These are phyloP conservation scores for Lentinula guzmanii DNA, from an alignment of 768 basidiomycete species.

Conservation along the genomic window DNA sequence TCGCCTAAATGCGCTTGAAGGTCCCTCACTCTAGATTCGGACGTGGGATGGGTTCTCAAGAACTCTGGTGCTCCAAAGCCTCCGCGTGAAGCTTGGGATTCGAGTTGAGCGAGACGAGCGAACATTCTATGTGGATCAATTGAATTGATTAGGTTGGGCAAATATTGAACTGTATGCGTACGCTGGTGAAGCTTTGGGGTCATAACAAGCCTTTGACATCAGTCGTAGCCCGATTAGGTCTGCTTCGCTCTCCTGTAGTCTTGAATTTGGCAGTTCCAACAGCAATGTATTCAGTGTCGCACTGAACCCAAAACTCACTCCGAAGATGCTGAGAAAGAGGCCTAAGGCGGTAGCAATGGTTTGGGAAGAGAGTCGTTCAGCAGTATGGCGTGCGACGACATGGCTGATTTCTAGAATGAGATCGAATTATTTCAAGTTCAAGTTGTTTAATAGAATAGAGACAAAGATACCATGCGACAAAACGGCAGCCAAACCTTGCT, in stretches of 20 bases:
- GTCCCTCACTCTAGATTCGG: slow-evolving; percentile 57
- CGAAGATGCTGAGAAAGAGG: slow-evolving; percentile 34
- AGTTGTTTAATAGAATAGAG: neutral
- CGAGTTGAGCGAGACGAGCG: slow-evolving; percentile 52
- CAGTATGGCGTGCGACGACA: slow-evolving; percentile 30
- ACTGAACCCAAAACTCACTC: slow-evolving; percentile 46
- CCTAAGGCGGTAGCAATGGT: slow-evolving; percentile 32
- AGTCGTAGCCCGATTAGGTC: slow-evolving; percentile 81
- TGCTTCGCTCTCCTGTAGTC: slow-evolving; percentile 81
- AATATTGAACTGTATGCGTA: slow-evolving; percentile 25
- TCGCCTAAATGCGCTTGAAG: slow-evolving; percentile 52
- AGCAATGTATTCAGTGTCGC: slow-evolving; percentile 41
- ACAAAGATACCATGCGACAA: slow-evolving; percentile 67
- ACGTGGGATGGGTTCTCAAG: slow-evolving; percentile 77
- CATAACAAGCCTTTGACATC: slow-evolving; percentile 80
- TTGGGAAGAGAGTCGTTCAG: slow-evolving; percentile 49
- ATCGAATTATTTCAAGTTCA: neutral
- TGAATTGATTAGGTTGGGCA: neutral
- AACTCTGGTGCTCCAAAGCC: slow-evolving; percentile 43
- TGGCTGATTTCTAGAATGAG: slow-evolving; percentile 67
- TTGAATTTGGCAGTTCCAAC: slow-evolving; percentile 75
- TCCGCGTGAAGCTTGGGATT: slow-evolving; percentile 27
- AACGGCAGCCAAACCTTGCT: slow-evolving; percentile 79
- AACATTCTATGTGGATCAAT: slow-evolving; percentile 50
- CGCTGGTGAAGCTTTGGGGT: slow-evolving; percentile 74